Base-by-base conservation (phyloP, 345 rosid species). In the Linum lewisii region DNA sequence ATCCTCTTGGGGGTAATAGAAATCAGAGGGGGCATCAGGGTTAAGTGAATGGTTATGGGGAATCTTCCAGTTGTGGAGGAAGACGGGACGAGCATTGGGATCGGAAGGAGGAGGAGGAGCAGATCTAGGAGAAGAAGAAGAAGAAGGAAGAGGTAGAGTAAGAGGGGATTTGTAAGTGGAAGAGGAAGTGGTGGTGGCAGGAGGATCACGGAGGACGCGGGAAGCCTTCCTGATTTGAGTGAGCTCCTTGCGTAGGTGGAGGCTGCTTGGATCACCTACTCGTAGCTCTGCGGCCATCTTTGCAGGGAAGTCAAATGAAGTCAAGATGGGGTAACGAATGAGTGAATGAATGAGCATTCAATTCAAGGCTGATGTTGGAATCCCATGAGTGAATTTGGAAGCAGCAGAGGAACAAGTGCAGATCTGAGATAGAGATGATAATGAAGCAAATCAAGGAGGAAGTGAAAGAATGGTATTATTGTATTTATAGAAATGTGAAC, bases 221-320 rank as follows among this genome's bases (percentile, higher is more conserved):
- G 90, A 79, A 50, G 91, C 95, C 72, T 93, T 93, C 42, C 89
- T 74, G 79, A 93, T 89, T 81, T 88, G 96, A 72, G 86, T 84
- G 2, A 88, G 84, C 72, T 93, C 95, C 77, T 80, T 84, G 85
- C 76, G 86, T 74, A 93, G 76, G 67, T 93, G 95, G 20, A 88
- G 58, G 62, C 81, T 80, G 67, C 88, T 83, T 45, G 90, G 90
- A 76, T 84, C 85, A 73, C 80, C 68, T 22, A 81, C 79, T 69
- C 83, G 78, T 50, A 79, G 52, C 54, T 75, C 82, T n/a, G 88
- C 74, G 90, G 84, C 82, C 72, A 37, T 47, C 45, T 19, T 16
- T 2, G 22, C 11, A 36, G 59, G 68, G 52, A 55, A 9, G 34
- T 29, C 34, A 29, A n/a, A 29, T 29, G 32, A 26, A 26, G n/a